Base-by-base conservation (phyloP, 139 green algal species). In the Volvox africanus region DNA sequence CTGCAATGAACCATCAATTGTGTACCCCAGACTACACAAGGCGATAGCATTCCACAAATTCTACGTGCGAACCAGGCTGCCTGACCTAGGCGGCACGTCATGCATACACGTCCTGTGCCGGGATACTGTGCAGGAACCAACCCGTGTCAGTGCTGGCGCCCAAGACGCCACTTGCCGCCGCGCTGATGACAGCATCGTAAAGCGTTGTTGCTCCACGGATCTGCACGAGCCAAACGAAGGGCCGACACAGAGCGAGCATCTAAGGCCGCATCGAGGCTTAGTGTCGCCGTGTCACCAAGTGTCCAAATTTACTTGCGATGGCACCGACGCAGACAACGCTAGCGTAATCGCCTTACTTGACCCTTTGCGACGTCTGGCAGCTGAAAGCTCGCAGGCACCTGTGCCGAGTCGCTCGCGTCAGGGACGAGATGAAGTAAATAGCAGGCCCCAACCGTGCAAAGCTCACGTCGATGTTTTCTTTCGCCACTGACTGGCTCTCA, bases 331-430 rank as follows among this genome's bases (percentile, higher is more conserved):
- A 96, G 11, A 99, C 86, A 30, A 99, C 94, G 2, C 95, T 98
- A 61, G 97, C 95, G 88, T 98, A 99, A 35, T 97, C 97, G 5
- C 96, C 96, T 1, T 91, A 97, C 87, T 96, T 96, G 13, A 98
- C 98, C 97, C 89, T 99, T 98, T 62, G 97, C 97, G 44, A 99
- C 95, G 6, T 99, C 90, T 1, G 98, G 98, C 19, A 99, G 91
- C 95, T 99, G 98, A 95, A 99, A 99, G 93, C 93, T 97, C 44
- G 98, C 98, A 36, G 98, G 98, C 19, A 99, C 98, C 97, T 99
- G 93, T 75, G 30, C 5, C 24, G 65, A 73, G 65, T 73, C 65
- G 62, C 17, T 28, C 65, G 65, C 21, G 65, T 28, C 65, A 73
- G 2, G 65, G 24, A 24, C 65, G 65, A 73, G 21, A 73, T 12